Conservation (phyloP, 1,284 basidiomycete genomes). For the Erythrobasidium hasegawianum region DNA sequence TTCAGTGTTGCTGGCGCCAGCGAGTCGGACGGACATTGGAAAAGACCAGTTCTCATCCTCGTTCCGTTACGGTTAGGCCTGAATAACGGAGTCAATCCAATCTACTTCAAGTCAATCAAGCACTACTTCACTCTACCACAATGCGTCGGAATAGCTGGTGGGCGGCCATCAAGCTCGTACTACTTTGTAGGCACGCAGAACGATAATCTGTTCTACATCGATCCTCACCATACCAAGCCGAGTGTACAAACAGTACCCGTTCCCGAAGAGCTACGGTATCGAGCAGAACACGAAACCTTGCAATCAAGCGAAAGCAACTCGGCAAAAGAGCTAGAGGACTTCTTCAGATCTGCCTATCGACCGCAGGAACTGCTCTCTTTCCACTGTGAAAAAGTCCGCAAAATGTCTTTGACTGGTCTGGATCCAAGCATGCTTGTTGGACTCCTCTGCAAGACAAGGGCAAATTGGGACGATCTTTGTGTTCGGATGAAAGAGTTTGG, state of each 20-base stretch:
- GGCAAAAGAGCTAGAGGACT: slow-evolving; percentile 52
- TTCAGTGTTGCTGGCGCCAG: slow-evolving; percentile 49
- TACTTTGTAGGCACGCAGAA: slow-evolving; percentile 94
- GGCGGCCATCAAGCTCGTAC: slow-evolving; percentile 89
- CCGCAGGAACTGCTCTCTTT: slow-evolving; percentile 73
- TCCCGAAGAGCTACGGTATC: slow-evolving; percentile 13
- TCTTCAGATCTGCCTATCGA: slow-evolving; percentile 63
- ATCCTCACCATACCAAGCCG: slow-evolving; percentile 85
- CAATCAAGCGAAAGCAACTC: slow-evolving; percentile 18
- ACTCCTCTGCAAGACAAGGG: slow-evolving; percentile 76
- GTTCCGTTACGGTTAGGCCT: slow-evolving; percentile 83
- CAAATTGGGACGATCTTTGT: slow-evolving; percentile 78
- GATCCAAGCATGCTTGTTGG: slow-evolving; percentile 97
- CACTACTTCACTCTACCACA: slow-evolving; percentile 87
- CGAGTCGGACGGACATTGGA: slow-evolving; percentile 58
- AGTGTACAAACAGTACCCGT: slow-evolving; percentile 54
- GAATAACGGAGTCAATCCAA: slow-evolving; percentile 80
- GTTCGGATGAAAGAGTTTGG: slow-evolving; percentile 52
- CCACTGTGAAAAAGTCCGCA: slow-evolving; percentile 87
- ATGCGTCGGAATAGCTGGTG: slow-evolving; percentile 92
- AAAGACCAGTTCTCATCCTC: slow-evolving; percentile 77
- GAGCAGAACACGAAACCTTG: slow-evolving; percentile 8
- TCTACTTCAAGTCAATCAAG: slow-evolving; percentile 92
- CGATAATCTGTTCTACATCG: slow-evolving; percentile 87
- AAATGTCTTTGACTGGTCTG: slow-evolving; percentile 84